Conservation (phyloP, 176 grass and related monocot species). For the Echinochloa phyllopogon region DNA sequence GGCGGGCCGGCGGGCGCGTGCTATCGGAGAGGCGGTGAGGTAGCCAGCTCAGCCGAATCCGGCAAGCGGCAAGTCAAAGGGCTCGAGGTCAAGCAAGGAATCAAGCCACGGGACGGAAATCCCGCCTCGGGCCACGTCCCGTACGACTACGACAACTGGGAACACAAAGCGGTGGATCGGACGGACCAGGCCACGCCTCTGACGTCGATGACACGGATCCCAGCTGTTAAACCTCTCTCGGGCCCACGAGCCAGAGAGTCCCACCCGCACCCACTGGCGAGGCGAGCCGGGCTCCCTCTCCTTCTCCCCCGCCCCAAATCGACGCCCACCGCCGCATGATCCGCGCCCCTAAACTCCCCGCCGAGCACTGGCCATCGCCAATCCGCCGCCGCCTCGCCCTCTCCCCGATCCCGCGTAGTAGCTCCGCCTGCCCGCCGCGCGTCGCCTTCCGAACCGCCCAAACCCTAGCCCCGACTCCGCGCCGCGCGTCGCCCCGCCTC, state of each 20-base stretch:
- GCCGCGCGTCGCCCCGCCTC: conserved; percentile 12
- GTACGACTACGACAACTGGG: background rate
- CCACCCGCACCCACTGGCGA: background rate
- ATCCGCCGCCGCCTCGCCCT: conserved; percentile 23
- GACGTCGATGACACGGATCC: background rate
- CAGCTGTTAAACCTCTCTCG: background rate
- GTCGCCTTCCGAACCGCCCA: background rate
- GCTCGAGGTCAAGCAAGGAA: background rate
- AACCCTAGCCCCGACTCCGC: background rate
- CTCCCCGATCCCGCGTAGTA: background rate
- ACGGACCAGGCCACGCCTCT: background rate
- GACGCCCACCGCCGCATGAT: conserved; percentile 51
- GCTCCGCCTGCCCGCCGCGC: background rate
- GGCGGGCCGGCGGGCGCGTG: too few relatives aligned
- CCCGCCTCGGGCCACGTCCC: background rate
- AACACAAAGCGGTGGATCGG: background rate
- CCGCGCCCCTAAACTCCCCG: conserved; percentile 30
- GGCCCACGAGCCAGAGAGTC: background rate
- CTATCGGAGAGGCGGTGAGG: background rate
- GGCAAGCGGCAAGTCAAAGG: background rate
- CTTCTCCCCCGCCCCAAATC: conserved; percentile 19
- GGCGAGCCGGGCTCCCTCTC: background rate
- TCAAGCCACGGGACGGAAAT: background rate
- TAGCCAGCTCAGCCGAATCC: background rate
- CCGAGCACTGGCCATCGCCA: conserved; percentile 23